phyloP scores from a whole-genome alignment of 2,329 filamentous ascomycete genomes.

The Pseudopithomyces maydicus region DNA sequence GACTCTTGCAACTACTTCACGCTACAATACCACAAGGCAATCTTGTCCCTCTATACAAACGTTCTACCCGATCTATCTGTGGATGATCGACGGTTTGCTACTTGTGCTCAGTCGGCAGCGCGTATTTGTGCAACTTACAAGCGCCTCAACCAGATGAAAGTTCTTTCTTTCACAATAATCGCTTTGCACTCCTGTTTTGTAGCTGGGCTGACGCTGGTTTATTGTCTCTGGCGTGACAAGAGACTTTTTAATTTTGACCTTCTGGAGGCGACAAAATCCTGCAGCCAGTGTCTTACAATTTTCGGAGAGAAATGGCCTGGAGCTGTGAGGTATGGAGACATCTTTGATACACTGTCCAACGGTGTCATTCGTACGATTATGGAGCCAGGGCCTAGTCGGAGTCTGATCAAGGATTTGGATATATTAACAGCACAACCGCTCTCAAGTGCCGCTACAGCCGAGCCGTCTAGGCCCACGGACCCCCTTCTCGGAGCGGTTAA shows the following conservation, averaged over 20 bases:
- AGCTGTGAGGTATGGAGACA: conserved; percentile 33
- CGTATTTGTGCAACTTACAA: conserved; percentile 31
- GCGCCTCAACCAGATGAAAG: conserved; percentile 28
- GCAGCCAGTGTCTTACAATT: conserved; percentile 30
- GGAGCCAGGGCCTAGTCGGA: conserved; percentile 12
- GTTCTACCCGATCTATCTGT: conserved; percentile 25
- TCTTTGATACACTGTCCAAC: conserved; percentile 29
- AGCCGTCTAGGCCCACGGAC: conserved; percentile 3
- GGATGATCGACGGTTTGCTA: conserved; percentile 25
- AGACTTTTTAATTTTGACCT: conserved; percentile 31
- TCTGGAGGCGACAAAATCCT: conserved; percentile 30
- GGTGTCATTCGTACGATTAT: conserved; percentile 23
- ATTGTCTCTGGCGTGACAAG: conserved; percentile 33
- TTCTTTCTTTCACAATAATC: conserved; percentile 33
- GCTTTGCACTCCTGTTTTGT: conserved; percentile 34
- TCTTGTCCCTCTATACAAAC: conserved; percentile 30
- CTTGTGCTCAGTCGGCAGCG: conserved; percentile 29
- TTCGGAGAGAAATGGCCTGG: conserved; percentile 35
- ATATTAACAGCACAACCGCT: conserved; percentile 2
- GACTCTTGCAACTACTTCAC: conserved; percentile 32
- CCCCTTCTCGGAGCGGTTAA: conserved; percentile 30
- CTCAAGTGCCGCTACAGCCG: neutral
- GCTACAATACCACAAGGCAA: conserved; percentile 33
- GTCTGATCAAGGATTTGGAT: conserved; percentile 11
- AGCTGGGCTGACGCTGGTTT: conserved; percentile 29